Percentiles rank a stretch among this genome's conserved stretches.
These are phyloP conservation scores for Nigrograna mackinnonii DNA, from an alignment of 2,329 filamentous ascomycete genomes.

Conservation along the genomic window DNA sequence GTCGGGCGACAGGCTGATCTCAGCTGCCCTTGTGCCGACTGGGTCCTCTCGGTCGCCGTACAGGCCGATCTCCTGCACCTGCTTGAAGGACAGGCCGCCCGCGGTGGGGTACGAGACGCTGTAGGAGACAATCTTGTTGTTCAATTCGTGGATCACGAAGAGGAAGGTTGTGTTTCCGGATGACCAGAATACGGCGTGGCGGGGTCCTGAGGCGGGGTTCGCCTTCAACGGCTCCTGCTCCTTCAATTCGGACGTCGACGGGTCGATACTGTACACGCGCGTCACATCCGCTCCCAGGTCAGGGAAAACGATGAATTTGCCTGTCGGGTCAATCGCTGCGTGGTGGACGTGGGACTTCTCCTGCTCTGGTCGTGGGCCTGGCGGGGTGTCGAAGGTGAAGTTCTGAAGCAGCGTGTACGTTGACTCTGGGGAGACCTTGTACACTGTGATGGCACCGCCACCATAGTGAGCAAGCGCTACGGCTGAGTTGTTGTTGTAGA, in stretches of 20 bases:
- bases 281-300: slow-evolving; percentile 69
- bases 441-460: slow-evolving; percentile 43
- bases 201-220: slow-evolving; percentile 62
- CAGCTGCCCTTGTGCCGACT: slow-evolving; percentile 52
- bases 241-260: slow-evolving; percentile 46
- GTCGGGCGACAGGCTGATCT: slow-evolving; percentile 59
- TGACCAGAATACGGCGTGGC: slow-evolving; percentile 64
- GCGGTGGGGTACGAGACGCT: slow-evolving; percentile 54
- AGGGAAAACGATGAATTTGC: slow-evolving; percentile 64
- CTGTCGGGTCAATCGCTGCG: slow-evolving; percentile 67
- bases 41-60: slow-evolving; percentile 28
- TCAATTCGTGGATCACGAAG: slow-evolving; percentile 66
- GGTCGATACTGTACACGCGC: slow-evolving; percentile 60
- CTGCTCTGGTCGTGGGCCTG: slow-evolving; percentile 42
- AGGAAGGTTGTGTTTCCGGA: slow-evolving; percentile 46
- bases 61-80: slow-evolving; percentile 51
- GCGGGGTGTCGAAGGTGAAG: slow-evolving; percentile 43
- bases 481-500: slow-evolving; percentile 44
- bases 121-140: slow-evolving; percentile 61
- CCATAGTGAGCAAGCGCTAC: slow-evolving; percentile 49
- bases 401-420: slow-evolving; percentile 35
- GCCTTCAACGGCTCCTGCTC: slow-evolving; percentile 49
- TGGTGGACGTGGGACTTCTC: slow-evolving; percentile 67
- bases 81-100: slow-evolving; percentile 49
- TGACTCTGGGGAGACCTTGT: slow-evolving; percentile 15